Conservation (phyloP, 306 rosid genomes). For the Prinsepia uniflora region DNA sequence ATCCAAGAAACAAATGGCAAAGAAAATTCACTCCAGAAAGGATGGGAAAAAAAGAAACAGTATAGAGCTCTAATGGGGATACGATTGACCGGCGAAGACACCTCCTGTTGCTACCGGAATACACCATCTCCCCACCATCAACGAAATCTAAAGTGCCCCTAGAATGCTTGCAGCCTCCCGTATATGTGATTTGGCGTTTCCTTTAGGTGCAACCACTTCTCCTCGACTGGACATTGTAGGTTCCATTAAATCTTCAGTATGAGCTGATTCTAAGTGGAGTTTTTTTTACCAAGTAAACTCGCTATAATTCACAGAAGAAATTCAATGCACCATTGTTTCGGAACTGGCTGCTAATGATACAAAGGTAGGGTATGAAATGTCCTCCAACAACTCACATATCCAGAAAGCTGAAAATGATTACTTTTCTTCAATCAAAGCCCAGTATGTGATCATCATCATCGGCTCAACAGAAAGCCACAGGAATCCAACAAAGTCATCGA, state of each 20-base stretch:
- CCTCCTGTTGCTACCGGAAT: constrained; percentile 5
- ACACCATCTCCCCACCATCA: constrained; percentile 19
- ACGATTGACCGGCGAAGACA: not conserved
- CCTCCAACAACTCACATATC: constrained; percentile 16
- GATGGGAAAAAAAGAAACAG: constrained; percentile 10
- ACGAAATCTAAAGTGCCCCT: not conserved
- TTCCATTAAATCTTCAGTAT: constrained; percentile 1
- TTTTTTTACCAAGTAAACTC: constrained; percentile 9
- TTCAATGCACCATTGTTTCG: not conserved
- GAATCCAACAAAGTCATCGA: constrained; percentile 15
- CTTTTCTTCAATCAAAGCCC: constrained; percentile 12
- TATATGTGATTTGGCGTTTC: not conserved
- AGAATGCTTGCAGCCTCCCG: not conserved
- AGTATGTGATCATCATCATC: constrained; percentile 8
- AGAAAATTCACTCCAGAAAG: constrained; percentile 31
- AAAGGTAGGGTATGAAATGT: not conserved
- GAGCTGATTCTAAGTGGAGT: constrained; percentile 6
- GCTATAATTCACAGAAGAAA: constrained; percentile 18
- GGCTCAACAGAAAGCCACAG: constrained; percentile 15
- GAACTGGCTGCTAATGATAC: constrained; percentile 5
- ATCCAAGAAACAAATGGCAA: constrained; percentile 32
- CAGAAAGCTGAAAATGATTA: constrained; percentile 5
- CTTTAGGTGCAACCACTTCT: constrained; percentile 14
- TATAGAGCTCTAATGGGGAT: constrained; percentile 10
- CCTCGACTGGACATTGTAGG: not conserved